phyloP scores from a whole-genome alignment of 179 eudicot species.

The Vitellaria paradoxa region DNA sequence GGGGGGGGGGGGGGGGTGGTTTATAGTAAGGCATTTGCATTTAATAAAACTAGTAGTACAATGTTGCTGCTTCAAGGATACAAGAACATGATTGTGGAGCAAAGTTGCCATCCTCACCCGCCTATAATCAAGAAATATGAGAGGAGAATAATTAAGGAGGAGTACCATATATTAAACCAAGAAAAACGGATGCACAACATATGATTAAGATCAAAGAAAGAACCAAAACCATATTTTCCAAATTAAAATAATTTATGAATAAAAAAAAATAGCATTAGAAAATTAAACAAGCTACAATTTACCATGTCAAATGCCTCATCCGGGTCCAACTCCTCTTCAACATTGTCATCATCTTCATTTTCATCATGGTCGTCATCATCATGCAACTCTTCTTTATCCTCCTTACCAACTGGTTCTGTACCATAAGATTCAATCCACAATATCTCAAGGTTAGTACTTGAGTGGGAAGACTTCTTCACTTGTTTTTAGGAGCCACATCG shows the following conservation, averaged over 20 bases:
- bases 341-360: slow-evolving; percentile 57
- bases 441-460: not conserved
- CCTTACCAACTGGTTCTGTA: slow-evolving; percentile 45
- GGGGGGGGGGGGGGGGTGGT: too few relatives aligned
- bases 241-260: too few relatives aligned
- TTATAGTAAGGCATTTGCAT: not conserved
- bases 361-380: slow-evolving; percentile 44
- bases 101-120: slow-evolving; percentile 48
- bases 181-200: not conserved
- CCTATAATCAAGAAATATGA: slow-evolving; percentile 31
- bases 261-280: not conserved
- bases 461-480: not conserved
- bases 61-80: slow-evolving; percentile 49
- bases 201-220: not conserved
- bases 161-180: not conserved
- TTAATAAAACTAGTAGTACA: slow-evolving; percentile 4
- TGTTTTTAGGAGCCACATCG: not conserved
- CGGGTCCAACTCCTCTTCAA: slow-evolving; percentile 66
- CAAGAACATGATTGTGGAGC: slow-evolving; percentile 51
- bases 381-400: slow-evolving; percentile 47
- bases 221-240: not conserved
- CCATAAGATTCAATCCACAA: slow-evolving; percentile 4
- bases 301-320: slow-evolving; percentile 52
- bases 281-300: not conserved
- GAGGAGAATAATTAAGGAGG: not conserved